Base-by-base conservation (phyloP, 1,139 yeast species). In the Candida dubliniensis region DNA sequence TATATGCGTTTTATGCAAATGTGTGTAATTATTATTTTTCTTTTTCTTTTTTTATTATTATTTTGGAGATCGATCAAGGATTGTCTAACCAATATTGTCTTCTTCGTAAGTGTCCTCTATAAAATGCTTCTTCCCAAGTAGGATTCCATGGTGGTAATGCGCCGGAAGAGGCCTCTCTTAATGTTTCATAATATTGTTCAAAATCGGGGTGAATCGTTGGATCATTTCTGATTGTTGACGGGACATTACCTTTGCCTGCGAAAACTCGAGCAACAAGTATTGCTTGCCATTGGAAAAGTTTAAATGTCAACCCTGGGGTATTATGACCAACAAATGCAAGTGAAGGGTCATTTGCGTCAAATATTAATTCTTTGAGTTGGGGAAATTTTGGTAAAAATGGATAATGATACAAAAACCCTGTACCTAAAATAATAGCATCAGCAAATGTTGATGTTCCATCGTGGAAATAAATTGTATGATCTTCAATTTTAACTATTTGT, bases 271-370 rank as follows among this genome's bases (percentile, higher is more conserved):
- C 54, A 0, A 69, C 65, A 14, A 64, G 49, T 1, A 70, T 62
- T 1, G 77, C 71, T 51, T 73, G 78, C 54, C 60, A 71, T 51
- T 73, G 77, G 52, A 71, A 72, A 0, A 67, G 74, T 39, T 76
- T 53, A 46, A 66, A 61, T 1, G 71, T 66, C 6, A 67, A 53
- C 1, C 69, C 77, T 48, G 72, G 76, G 3, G 66, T 60, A 12
- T 75, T 74, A 4, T 70, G 64, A 15, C 79, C 79, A 23, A 73
- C 66, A 36, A 71, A 59, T 1, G 68, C 49, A 25, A 74, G 49
- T 9, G 63, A 54, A 2, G 74, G 74, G 42, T 72, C 74, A 11
- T 61, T 57, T 8, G 59, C 55, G 34, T 58, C 56, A 46, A 72
- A 69, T 0, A 76, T 67, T 51, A 71, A 74, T 45, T 66, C 71